Evolutionary conservation across 768 basidiomycete genomes (phyloP).

Genomic region (Amanita thiersii): DNA sequence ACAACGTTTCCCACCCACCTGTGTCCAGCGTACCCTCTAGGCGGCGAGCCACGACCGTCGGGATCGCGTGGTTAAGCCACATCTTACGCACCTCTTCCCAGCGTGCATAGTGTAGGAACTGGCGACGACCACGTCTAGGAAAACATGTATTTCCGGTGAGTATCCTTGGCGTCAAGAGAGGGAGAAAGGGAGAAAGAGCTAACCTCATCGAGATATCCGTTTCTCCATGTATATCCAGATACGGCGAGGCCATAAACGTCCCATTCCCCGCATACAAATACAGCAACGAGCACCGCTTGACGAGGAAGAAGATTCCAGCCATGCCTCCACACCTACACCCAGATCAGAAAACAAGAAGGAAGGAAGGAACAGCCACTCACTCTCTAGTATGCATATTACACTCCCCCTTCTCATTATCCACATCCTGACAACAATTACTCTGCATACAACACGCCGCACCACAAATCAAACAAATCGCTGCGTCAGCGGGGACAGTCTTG

Average conservation of each 20-base stretch:
- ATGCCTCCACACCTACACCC: slow-evolving; percentile 75
- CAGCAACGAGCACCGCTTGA: slow-evolving; percentile 85
- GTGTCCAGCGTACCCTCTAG: slow-evolving; percentile 81
- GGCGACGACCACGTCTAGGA: slow-evolving; percentile 75
- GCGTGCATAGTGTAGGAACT: slow-evolving; percentile 75
- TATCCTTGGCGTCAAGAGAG: not conserved
- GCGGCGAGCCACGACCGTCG: slow-evolving; percentile 83
- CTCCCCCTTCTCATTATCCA: slow-evolving; percentile 68
- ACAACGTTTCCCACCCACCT: slow-evolving; percentile 92
- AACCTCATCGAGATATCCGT: slow-evolving; percentile 89
- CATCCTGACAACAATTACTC: slow-evolving; percentile 84
- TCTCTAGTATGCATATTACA: slow-evolving; percentile 94
- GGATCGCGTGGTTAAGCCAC: slow-evolving; percentile 88
- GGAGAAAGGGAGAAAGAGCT: slow-evolving; percentile 12
- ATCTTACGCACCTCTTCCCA: slow-evolving; percentile 89
- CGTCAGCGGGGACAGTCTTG: slow-evolving; percentile 69
- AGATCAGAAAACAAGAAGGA: slow-evolving; percentile 3
- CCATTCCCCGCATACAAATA: slow-evolving; percentile 87
- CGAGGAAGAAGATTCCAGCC: slow-evolving; percentile 83
- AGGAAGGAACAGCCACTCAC: slow-evolving; percentile 42
- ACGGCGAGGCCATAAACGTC: slow-evolving; percentile 83
- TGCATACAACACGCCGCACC: slow-evolving; percentile 84
- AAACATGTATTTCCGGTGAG: not conserved
- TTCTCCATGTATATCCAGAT: slow-evolving; percentile 92
- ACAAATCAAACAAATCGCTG: slow-evolving; percentile 89